Conservation (phyloP, 2,329 filamentous ascomycete genomes). For the Claviceps maximensis region DNA sequence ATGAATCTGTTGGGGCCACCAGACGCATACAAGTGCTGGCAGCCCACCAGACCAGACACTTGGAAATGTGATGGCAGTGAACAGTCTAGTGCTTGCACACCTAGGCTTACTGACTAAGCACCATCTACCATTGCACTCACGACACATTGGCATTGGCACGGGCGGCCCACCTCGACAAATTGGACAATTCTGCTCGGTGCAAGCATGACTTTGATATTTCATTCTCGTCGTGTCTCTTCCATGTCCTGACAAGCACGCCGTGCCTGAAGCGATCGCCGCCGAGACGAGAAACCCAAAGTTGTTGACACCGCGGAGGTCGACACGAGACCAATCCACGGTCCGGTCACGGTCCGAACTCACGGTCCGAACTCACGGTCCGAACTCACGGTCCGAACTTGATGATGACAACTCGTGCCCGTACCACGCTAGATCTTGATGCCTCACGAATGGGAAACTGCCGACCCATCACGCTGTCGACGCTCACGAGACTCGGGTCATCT, state of each 20-base stretch:
- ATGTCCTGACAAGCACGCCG: not conserved
- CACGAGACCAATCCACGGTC: not conserved
- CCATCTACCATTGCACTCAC: not conserved
- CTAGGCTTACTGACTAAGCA: not conserved
- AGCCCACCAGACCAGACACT: too few relatives aligned
- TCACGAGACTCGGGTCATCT: not conserved
- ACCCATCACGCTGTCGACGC: not conserved
- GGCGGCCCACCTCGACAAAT: too few relatives aligned
- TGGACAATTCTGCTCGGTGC: not conserved
- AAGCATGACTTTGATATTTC: not conserved
- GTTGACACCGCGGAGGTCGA: not conserved
- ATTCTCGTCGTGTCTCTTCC: not conserved
- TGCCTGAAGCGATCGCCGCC: not conserved
- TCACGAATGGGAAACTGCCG: not conserved
- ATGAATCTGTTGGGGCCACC: constrained; percentile 1
- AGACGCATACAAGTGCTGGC: too few relatives aligned
- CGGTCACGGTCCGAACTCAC: not conserved
- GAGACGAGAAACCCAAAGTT: not conserved
- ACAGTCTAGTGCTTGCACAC: not conserved
- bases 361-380: not conserved
- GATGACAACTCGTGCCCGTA: not conserved
- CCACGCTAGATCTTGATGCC: not conserved
- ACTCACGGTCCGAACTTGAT: not conserved
- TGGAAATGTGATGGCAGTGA: not conserved
- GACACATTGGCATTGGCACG: too few relatives aligned